Percentiles rank a stretch among this genome's conserved stretches.
Evolutionary conservation across 2,329 filamentous ascomycete species (phyloP).

Genomic region (Ophiognomonia clavigignenti-juglandacearum): DNA sequence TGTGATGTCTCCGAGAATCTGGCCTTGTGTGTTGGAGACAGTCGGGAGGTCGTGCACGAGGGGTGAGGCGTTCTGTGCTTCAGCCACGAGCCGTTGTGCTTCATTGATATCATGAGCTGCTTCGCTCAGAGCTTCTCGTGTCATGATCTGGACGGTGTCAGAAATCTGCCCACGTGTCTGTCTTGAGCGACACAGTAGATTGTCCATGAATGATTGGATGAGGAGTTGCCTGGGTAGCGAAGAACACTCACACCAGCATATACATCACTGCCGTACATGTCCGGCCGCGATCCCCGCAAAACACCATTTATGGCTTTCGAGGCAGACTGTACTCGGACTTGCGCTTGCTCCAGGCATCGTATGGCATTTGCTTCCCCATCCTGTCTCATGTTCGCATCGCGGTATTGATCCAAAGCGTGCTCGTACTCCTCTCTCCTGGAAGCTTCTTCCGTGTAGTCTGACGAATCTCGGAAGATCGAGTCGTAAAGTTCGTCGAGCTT

Average conservation of each 20-base stretch:
- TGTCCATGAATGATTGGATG: neutral
- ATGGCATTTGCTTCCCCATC: constrained; percentile 38
- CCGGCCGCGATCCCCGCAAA: constrained; percentile 34
- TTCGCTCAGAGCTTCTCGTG: constrained; percentile 43
- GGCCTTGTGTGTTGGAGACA: constrained; percentile 39
- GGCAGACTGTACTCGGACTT: constrained; percentile 29
- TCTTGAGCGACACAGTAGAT: neutral
- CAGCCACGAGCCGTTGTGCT: constrained; percentile 33
- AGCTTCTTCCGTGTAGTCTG: constrained; percentile 50
- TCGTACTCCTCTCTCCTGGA: constrained; percentile 33
- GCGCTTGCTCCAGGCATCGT: constrained; percentile 34
- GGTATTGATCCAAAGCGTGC: constrained; percentile 31
- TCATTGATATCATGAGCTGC: constrained; percentile 39
- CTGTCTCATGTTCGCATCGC: constrained; percentile 28
- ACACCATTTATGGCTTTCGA: constrained; percentile 36
- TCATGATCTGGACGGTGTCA: constrained; percentile 35
- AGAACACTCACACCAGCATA: constrained; percentile 29
- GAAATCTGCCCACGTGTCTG: neutral
- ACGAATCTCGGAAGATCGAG: constrained; percentile 48
- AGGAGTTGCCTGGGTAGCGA: neutral
- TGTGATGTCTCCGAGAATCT: constrained; percentile 45
- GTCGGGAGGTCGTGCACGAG: constrained; percentile 32
- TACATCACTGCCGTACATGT: constrained; percentile 46
- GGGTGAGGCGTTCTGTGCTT: constrained; percentile 35
- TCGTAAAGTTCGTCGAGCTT: constrained; percentile 48